Evolutionary conservation across 108 stramenopile species (phyloP), one percentile per base, ranked within the genome.

Genomic region (Discostella pseudostelligera): DNA sequence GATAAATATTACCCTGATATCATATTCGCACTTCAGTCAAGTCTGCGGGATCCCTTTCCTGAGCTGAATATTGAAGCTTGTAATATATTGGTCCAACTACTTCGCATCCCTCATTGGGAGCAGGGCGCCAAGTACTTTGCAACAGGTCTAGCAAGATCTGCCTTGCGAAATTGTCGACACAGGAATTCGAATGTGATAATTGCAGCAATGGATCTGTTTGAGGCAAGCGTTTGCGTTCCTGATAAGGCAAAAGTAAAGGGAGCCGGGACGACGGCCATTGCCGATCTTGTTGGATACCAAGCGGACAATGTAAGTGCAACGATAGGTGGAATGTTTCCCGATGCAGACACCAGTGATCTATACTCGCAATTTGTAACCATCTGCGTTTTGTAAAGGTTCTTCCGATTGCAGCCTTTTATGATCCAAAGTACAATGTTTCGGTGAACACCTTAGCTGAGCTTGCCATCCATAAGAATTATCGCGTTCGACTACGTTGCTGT

Each of bases 381-480:
- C 39, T 42, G 32, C 25, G n/a, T n/a, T n/a, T n/a, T n/a, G n/a
- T n/a, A n/a, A 35, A 72, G 70, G 86, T 90, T 21, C 75, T 93
- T 7, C 86, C 86, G 1, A 74, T 90, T n/a, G 86, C 87, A 6
- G 72, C 84, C 42, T 93, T 90, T 29, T 93, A 89, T 61, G 75
- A 82, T 25, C 40, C 76, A 9, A 72, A 80, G 29, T 67, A 29
- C 37, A 59, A 56, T 9, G 69, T 83, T 47, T 56, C 65, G 16
- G 50, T 76, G 61, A 91, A 91, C 69, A 73, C 82, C 17, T 49
- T 93, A 26, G 91, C 84, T 51, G 81, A 82, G 46, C 22, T 84
- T 6, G 49, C 73, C 5, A 64, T 63, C 11, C 77, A 82, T 70
- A 65, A 51, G 35, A 81, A 83, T 48, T 59, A 40, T 8, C 68